These are phyloP conservation scores for Ailanthus altissimus DNA, from an alignment of 345 rosid species.

Conservation along the genomic window DNA sequence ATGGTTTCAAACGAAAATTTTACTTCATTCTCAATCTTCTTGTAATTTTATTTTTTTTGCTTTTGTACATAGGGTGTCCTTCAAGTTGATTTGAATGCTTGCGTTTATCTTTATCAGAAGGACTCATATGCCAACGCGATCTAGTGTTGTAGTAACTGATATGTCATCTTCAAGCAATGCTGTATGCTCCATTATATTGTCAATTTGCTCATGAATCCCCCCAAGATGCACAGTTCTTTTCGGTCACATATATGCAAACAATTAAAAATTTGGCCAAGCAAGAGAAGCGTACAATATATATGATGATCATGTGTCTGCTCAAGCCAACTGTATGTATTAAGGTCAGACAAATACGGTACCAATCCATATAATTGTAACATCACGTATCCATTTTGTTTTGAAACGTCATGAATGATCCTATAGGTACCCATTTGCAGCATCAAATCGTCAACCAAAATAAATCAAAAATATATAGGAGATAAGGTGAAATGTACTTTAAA, in stretches of 20 bases:
- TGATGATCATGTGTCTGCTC: background rate
- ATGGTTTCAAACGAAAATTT: background rate
- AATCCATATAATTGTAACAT: slow-evolving; percentile 1
- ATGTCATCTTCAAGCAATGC: slow-evolving; percentile 7
- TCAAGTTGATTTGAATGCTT: background rate
- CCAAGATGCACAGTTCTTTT: background rate
- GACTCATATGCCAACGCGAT: background rate
- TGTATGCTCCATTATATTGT: background rate
- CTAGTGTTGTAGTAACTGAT: background rate
- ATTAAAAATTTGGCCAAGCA: background rate
- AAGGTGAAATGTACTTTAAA: slow-evolving; percentile 17
- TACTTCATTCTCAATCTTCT: background rate
- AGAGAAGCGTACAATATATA: background rate
- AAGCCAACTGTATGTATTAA: background rate
- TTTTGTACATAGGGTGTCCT: background rate
- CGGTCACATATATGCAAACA: too few species aligned
- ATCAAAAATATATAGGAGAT: background rate
- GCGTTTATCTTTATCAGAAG: background rate
- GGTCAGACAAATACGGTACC: slow-evolving; percentile 1
- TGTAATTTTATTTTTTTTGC: background rate
- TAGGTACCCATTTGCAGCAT: background rate
- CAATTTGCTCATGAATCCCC: background rate
- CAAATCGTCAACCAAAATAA: background rate
- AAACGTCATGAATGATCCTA: slow-evolving; percentile 12
- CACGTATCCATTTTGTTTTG: background rate